Conservation (phyloP, 139 green algal genomes). For the Chlamydomonas sp. region DNA sequence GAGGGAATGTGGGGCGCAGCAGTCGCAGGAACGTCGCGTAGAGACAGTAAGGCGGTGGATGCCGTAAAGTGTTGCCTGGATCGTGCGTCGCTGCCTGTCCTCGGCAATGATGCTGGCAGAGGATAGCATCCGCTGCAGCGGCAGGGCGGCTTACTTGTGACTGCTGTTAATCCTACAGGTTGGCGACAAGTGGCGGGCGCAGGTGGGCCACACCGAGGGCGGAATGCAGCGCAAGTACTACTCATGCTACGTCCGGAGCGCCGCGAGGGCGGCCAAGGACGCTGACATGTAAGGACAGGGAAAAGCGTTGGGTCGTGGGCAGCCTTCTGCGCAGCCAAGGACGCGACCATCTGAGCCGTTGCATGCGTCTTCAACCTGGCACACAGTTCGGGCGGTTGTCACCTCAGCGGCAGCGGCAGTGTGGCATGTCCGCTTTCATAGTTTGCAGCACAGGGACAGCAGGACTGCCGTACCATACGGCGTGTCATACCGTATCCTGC, state of each 20-base stretch:
- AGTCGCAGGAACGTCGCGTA: neutral
- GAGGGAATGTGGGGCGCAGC: neutral
- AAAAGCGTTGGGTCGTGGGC: neutral
- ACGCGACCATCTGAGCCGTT: neutral
- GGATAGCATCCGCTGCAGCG: neutral
- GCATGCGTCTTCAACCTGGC: neutral
- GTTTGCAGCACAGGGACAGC: no score
- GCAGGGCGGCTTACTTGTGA: neutral
- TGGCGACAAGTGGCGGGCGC: constrained; percentile 46
- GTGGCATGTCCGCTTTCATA: no score
- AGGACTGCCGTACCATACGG: no score
- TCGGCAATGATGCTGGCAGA: neutral
- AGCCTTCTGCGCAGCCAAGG: no score
- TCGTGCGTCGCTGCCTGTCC: neutral
- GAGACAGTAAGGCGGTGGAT: neutral
- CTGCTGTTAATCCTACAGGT: constrained; percentile 9
- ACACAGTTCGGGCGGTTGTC: neutral
- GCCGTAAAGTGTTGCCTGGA: neutral
- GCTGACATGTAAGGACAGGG: neutral
- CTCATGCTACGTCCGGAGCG: neutral
- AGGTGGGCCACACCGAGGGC: constrained; percentile 32
- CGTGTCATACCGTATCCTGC: no score
- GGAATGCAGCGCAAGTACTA: constrained; percentile 49
- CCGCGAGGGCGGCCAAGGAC: neutral
- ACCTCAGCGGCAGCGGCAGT: no score